Base-by-base conservation (phyloP, 306 rosid species). In the Cucumis cinereus region DNA sequence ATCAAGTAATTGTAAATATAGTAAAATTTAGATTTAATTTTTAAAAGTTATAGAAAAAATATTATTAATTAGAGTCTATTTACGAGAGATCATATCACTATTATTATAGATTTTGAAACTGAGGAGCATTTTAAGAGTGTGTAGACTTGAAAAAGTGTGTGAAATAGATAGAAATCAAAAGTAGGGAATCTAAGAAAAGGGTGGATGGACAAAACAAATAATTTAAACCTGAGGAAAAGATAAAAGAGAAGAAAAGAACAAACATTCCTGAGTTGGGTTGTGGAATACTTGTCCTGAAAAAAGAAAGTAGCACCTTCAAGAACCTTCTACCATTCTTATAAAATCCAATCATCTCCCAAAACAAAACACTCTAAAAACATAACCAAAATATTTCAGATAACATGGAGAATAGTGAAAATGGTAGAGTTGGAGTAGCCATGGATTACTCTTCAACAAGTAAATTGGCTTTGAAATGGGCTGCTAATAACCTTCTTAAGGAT, bases 371-470 rank as follows among this genome's bases (percentile, higher is more conserved):
- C 28, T 0, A 55, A 23, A 22, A 22, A 0, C 12, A 8, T 10
- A 8, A 1, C 4, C 7, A 10, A 54, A 55, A 55, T 14, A 54
- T 2, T n/a, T 8, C 59, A 49, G 5, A 49, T 49, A 20, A 55
- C 6, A 55, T 57, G 63, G 63, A 57, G 63, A 57, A 57, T 6
- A 24, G 5, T 23, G 0, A 11, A 13, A 63, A 36, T 24, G 83
- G 82, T 3, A 79, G 15, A 3, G 30, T 92, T 56, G 96, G 98
- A 12, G 77, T 92, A 55, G 98, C 88, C n/a, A 81, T 92, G 89
- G 96, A 90, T 38, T 87, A 84, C 80, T 92, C 98, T 16, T 71
- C 85, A 35, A 83, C 88, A 1, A 90, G 93, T 91, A 92, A 88
- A 81, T 45, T 82, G 59, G 98, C 98, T 12, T 85, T 92, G 1